These are phyloP conservation scores for Phytophthora hybrid DNA, from an alignment of 352 stramenopile species.

Conservation along the genomic window DNA sequence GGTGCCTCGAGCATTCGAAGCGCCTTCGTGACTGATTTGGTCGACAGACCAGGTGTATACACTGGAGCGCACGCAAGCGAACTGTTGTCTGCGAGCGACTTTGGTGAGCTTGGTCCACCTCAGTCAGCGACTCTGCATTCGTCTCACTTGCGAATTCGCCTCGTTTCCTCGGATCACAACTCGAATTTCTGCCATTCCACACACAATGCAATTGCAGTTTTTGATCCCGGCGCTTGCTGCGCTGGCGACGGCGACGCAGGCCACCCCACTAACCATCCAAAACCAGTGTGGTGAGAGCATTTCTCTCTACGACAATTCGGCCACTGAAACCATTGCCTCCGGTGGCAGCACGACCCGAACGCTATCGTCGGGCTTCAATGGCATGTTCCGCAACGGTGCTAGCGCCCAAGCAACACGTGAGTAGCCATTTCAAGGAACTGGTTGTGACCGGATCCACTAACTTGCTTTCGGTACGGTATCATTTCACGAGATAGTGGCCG, in stretches of 20 bases:
- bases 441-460: background rate
- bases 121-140: background rate
- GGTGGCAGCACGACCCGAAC: constrained; percentile 45
- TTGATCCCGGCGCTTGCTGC: constrained; percentile 6
- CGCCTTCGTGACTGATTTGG: constrained; percentile 19
- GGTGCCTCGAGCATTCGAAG: constrained; percentile 21
- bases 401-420: constrained; percentile 50
- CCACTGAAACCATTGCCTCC: constrained; percentile 46
- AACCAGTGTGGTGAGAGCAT: constrained; percentile 59
- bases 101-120: background rate
- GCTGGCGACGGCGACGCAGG: constrained; percentile 24
- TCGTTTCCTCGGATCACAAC: background rate
- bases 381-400: constrained; percentile 64
- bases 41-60: constrained; percentile 4
- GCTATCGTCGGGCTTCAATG: constrained; percentile 47
- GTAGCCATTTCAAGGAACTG: background rate
- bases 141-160: constrained; percentile 31
- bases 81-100: constrained; percentile 12
- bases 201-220: constrained; percentile 22
- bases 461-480: background rate
- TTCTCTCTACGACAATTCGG: constrained; percentile 63
- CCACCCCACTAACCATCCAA: constrained; percentile 47
- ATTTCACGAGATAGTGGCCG: constrained; percentile 40
- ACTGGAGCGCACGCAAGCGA: constrained; percentile 31
- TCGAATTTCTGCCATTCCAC: constrained; percentile 2